Evolutionary conservation across 164 flowering plant genomes (phyloP).

Genomic region (Magnolia changhungtana): DNA sequence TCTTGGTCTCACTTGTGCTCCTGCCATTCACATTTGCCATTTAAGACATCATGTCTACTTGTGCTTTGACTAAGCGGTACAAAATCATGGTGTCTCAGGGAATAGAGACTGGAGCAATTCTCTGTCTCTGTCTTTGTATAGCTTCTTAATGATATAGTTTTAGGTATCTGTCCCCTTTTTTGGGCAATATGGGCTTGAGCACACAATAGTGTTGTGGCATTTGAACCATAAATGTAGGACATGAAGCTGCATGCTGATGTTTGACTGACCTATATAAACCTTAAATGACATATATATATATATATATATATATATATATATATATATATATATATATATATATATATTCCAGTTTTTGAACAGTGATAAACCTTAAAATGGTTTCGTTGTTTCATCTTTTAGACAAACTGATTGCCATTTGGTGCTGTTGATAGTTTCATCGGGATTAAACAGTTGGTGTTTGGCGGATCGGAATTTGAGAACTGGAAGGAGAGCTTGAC

Average conservation of each 20-base stretch:
- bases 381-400: neutral
- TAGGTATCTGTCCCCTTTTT: no score
- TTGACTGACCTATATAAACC: neutral
- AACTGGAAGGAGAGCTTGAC: conserved; percentile 71
- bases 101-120: neutral
- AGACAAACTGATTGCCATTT: neutral
- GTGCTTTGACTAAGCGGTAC: neutral
- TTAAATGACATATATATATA: no score
- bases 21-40: neutral
- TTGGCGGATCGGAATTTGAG: conserved; percentile 87
- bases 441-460: conserved; percentile 79
- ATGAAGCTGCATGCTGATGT: neutral
- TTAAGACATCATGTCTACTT: neutral
- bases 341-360: neutral
- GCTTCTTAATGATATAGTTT: no score
- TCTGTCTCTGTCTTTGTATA: no score
- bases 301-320: no score
- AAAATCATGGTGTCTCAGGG: neutral
- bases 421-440: conserved; percentile 43
- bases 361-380: neutral
- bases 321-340: no score
- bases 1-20: no score
- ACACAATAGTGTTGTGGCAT: neutral
- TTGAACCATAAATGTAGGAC: neutral
- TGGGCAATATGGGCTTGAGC: neutral